A percentile compares a stretch with the other conserved stretches of the same genome.
These are phyloP conservation scores for Micractinium sp. DNA, from an alignment of 139 green algal species.

Conservation along the genomic window DNA sequence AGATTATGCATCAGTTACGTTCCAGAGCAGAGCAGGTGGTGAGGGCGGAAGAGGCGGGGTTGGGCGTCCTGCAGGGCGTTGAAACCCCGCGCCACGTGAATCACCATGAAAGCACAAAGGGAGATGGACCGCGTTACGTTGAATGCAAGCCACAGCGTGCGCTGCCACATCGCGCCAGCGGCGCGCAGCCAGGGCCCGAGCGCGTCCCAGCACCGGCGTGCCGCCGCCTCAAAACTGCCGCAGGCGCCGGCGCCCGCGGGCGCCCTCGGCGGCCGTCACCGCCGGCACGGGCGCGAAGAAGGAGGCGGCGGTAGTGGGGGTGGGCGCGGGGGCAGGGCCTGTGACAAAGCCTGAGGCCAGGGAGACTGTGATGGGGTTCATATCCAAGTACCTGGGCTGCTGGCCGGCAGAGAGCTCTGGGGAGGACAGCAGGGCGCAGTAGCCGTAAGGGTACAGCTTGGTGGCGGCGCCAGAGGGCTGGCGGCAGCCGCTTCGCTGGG, in stretches of 20 bases:
- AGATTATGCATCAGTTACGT: too few species aligned
- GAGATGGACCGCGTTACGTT: too few species aligned
- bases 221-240: background rate
- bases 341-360: constrained; percentile 12
- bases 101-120: too few species aligned
- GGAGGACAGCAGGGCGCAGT: constrained; percentile 10
- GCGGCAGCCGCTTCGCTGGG: constrained; percentile 39
- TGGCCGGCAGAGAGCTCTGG: background rate
- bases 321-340: background rate
- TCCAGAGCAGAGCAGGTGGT: background rate
- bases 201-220: background rate
- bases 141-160: background rate
- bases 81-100: background rate
- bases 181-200: background rate
- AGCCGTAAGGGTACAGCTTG: background rate
- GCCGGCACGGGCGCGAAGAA: background rate
- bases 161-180: background rate
- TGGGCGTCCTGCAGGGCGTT: background rate
- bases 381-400: background rate
- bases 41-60: background rate
- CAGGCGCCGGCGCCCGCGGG: background rate
- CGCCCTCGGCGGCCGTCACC: background rate
- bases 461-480: background rate
- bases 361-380: background rate
- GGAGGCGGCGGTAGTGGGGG: background rate